phyloP scores from a whole-genome alignment of 2,329 filamentous ascomycete species.

The Diplodia intermedia region DNA sequence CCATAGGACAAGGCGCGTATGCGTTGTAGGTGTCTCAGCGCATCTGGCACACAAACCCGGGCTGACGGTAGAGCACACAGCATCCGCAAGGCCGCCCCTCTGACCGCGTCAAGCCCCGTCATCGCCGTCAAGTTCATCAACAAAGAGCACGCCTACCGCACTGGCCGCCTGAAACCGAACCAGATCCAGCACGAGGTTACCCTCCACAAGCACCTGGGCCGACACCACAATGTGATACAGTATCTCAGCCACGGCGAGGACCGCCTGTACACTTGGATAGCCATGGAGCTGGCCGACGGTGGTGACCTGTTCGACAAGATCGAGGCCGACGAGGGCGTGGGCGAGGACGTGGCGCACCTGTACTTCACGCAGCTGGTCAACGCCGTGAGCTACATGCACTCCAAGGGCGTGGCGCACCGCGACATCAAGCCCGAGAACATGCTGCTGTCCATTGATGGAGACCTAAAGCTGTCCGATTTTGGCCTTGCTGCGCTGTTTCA shows the following conservation, averaged over 20 bases:
- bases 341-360: slow-evolving; percentile 91
- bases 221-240: slow-evolving; percentile 91
- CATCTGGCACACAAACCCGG: slow-evolving; percentile 16
- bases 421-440: slow-evolving; percentile 85
- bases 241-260: slow-evolving; percentile 92
- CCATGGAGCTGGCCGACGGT: slow-evolving; percentile 95
- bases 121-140: slow-evolving; percentile 99
- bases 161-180: slow-evolving; percentile 86
- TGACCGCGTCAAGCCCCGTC: slow-evolving; percentile 71
- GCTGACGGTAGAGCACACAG: slow-evolving; percentile 53
- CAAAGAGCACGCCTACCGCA: slow-evolving; percentile 89
- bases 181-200: slow-evolving; percentile 93
- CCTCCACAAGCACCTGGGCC: slow-evolving; percentile 84
- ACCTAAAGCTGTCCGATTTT: slow-evolving; percentile 95
- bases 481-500: slow-evolving; percentile 93
- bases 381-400: slow-evolving; percentile 94
- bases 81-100: slow-evolving; percentile 90
- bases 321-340: slow-evolving; percentile 94
- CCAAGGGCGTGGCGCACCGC: slow-evolving; percentile 91
- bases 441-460: slow-evolving; percentile 80
- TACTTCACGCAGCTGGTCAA: slow-evolving; percentile 93
- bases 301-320: slow-evolving; percentile 99
- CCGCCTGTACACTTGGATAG: slow-evolving; percentile 90
- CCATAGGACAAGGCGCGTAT: slow-evolving; percentile 95
- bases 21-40: slow-evolving; percentile 75